Evolutionary conservation across 75 land plant genomes (phyloP).

Genomic region (Pinus albicaulis): DNA sequence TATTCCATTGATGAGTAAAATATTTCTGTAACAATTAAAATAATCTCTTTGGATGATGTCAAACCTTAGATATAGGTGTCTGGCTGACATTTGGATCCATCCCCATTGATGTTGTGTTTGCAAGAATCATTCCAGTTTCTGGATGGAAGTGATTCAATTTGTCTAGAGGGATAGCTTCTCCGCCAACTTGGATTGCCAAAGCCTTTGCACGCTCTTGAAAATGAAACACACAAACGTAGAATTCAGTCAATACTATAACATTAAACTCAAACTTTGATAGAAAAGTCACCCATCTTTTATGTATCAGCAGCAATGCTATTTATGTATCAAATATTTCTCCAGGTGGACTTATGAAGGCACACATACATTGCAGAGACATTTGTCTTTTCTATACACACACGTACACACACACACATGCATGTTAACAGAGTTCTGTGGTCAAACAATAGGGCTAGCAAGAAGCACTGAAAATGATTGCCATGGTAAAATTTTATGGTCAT

Average conservation of each 20-base stretch:
- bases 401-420: too few relatives aligned
- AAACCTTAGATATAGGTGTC: conserved; percentile 86
- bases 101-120: conserved; percentile 92
- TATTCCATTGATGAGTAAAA: not conserved
- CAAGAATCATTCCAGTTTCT: conserved; percentile 87
- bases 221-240: not conserved
- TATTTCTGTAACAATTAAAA: not conserved
- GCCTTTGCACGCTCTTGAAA: conserved; percentile 76
- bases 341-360: not conserved
- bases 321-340: not conserved
- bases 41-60: not conserved
- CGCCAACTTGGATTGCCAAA: conserved; percentile 73
- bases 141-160: conserved; percentile 72
- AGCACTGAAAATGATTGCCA: too few relatives aligned
- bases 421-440: not conserved
- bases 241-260: not conserved
- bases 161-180: conserved; percentile 64
- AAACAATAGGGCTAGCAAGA: too few relatives aligned
- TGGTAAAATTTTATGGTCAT: too few relatives aligned
- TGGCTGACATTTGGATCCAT: conserved; percentile 84
- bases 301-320: not conserved
- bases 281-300: not conserved
- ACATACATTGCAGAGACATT: not conserved
- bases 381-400: not conserved
- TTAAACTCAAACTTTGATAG: not conserved